Evolutionary conservation across 495 filamentous ascomycete species (phyloP), one percentile per base, ranked within the genome.

Genomic region (Melanomma pulvis-pyrius): DNA sequence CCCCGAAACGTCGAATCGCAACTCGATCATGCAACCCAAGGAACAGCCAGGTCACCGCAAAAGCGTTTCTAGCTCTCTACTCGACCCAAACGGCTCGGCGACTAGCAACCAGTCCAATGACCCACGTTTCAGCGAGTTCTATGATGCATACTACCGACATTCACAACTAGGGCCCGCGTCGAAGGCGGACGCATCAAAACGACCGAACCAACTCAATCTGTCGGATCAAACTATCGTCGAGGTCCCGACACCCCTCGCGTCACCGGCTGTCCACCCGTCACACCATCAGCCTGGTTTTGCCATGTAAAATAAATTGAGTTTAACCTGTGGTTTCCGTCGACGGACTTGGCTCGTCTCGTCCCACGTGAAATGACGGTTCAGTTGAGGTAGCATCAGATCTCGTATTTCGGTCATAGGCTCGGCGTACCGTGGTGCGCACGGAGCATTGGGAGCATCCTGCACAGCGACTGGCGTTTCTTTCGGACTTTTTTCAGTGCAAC

Each of bases 131-230:
- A 66, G 57, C 58, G 70, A 72, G 30, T 69, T 72, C 66, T 72
- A 66, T 62, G 70, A 72, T 28, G 61, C 70, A 2, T 72, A 72
- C 41, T 72, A 69, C 58, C 70, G 70, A 7, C 49, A 67, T 21
- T 72, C 70, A 46, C 65, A 69, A 30, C 32, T 61, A 15, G 50
- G 12, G 19, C 6, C 17, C 6, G 61, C 54, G 36, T 28, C 36
- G 28, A 56, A 49, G 36, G 17, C 34, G 1, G 67, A 66, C 17
- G 50, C 48, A 30, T 49, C 50, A 25, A 67, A 48, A 39, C 50
- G 60, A 25, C 60, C 65, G 17, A 48, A 36, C 0, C 49, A 64
- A 25, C 41, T 66, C 11, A 49, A 59, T 32, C 29, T 61, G 15
- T 9, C 36, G 24, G 58, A 71, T 19, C 21, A 49, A 22, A 72